phyloP scores from a whole-genome alignment of 345 rosid genomes.

The Eucalyptus sp. region DNA sequence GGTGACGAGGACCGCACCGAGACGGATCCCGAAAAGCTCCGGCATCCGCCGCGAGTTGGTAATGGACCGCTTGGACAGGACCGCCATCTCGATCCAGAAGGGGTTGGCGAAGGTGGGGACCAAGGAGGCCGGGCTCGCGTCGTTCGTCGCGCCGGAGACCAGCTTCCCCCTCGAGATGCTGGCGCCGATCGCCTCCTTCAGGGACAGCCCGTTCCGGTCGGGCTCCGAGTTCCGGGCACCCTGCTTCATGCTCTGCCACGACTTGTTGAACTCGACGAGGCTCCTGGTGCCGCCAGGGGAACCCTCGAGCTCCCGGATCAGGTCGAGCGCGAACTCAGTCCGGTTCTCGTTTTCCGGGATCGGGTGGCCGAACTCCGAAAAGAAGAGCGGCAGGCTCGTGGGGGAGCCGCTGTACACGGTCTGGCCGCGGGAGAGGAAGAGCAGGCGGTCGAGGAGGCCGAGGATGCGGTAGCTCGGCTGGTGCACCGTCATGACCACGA shows the following conservation, averaged over 20 bases:
- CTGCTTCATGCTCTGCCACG: constrained; percentile 71
- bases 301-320: constrained; percentile 80
- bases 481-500: constrained; percentile 87
- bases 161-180: constrained; percentile 84
- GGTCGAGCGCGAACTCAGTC: constrained; percentile 78
- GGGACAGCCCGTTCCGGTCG: constrained; percentile 27
- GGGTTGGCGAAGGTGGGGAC: constrained; percentile 88
- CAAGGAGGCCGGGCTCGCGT: constrained; percentile 22
- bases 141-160: constrained; percentile 45
- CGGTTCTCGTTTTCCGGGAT: constrained; percentile 83
- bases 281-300: constrained; percentile 76
- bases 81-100: constrained; percentile 68
- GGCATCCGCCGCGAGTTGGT: constrained; percentile 65
- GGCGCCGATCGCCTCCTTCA: constrained; percentile 89
- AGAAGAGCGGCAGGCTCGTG: constrained; percentile 33
- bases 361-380: constrained; percentile 80
- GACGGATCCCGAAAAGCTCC: constrained; percentile 61
- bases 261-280: constrained; percentile 65
- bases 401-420: constrained; percentile 93
- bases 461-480: constrained; percentile 87
- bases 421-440: constrained; percentile 83
- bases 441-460: constrained; percentile 62
- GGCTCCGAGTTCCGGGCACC: constrained; percentile 10
- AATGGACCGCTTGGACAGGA: constrained; percentile 56
- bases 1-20: constrained; percentile 73